These are phyloP conservation scores for Amphicarpaea edgeworthii DNA, from an alignment of 306 rosid genomes.

Conservation along the genomic window DNA sequence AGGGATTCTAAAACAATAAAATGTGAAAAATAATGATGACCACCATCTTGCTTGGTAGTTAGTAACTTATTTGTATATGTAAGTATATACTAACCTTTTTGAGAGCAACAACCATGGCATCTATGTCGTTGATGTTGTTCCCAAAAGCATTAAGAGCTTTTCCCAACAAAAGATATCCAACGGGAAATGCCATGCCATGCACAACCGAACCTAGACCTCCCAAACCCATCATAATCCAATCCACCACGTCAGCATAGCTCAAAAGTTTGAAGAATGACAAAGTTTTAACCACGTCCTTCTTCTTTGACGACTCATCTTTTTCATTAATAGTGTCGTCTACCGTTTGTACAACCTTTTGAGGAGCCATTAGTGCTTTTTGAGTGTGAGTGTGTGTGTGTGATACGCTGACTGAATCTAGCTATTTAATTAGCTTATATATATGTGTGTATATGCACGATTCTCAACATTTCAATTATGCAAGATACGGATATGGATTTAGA, in stretches of 20 bases:
- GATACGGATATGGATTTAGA: conserved; percentile 42
- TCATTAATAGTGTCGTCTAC: not conserved
- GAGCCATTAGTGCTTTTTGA: conserved; percentile 33
- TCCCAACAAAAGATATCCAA: conserved; percentile 82
- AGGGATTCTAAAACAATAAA: not conserved
- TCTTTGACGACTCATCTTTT: not conserved
- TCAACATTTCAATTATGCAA: conserved; percentile 4
- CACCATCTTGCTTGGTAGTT: no score
- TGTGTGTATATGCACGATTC: conserved; percentile 15
- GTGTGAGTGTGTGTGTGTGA: not conserved
- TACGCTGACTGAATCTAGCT: not conserved
- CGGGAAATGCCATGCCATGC: conserved; percentile 91
- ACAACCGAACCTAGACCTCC: conserved; percentile 75
- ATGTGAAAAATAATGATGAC: not conserved
- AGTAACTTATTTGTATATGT: not conserved
- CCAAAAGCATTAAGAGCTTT: conserved; percentile 86
- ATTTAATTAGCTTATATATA: conserved; percentile 17
- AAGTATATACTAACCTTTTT: conserved; percentile 54
- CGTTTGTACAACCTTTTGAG: conserved; percentile 47
- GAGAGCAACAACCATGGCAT: conserved; percentile 80
- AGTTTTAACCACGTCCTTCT: conserved; percentile 22
- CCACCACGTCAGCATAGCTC: conserved; percentile 72
- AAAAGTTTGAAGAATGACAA: conserved; percentile 63
- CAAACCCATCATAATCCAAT: conserved; percentile 78
- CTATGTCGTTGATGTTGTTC: conserved; percentile 53